phyloP scores from a whole-genome alignment of 2,329 filamentous ascomycete species.

The Arthrobotrys pseudoclavata region DNA sequence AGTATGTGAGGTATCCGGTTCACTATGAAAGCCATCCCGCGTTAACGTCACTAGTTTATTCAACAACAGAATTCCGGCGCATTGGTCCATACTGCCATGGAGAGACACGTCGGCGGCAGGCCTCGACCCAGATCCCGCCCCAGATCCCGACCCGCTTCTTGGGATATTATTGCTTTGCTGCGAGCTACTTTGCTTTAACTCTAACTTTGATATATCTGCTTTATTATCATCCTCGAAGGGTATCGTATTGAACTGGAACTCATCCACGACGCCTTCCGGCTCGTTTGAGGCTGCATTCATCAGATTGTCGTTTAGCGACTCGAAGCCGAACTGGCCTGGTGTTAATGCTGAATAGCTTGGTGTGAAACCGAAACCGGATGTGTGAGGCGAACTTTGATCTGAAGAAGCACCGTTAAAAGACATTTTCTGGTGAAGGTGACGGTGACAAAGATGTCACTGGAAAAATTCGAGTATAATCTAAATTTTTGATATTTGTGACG shows the following conservation, averaged over 20 bases:
- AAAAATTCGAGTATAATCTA: not conserved
- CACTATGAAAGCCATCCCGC: conserved; percentile 22
- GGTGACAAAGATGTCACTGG: not conserved
- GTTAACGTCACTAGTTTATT: not conserved
- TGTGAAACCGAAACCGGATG: conserved; percentile 54
- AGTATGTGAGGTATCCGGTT: conserved; percentile 54
- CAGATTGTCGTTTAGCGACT: conserved; percentile 51
- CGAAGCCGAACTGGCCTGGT: conserved; percentile 55
- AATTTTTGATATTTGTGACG: not conserved
- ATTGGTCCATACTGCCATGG: conserved; percentile 43
- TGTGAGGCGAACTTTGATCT: conserved; percentile 54
- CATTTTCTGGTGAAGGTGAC: conserved; percentile 27
- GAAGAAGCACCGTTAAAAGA: conserved; percentile 53
- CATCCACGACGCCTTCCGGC: conserved; percentile 52
- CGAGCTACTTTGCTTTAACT: conserved; percentile 38
- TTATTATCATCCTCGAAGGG: conserved; percentile 54
- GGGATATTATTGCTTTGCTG: conserved; percentile 28
- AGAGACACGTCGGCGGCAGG: conserved; percentile 41
- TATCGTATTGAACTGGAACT: conserved; percentile 58
- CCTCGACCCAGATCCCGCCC: conserved; percentile 12
- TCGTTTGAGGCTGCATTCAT: conserved; percentile 52
- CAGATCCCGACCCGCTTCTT: conserved; percentile 12
- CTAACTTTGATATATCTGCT: conserved; percentile 47
- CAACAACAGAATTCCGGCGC: not conserved
- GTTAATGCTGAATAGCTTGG: conserved; percentile 55